Evolutionary conservation across 148 eudicot species (phyloP).

Genomic region (Vaccinium darrowii): DNA sequence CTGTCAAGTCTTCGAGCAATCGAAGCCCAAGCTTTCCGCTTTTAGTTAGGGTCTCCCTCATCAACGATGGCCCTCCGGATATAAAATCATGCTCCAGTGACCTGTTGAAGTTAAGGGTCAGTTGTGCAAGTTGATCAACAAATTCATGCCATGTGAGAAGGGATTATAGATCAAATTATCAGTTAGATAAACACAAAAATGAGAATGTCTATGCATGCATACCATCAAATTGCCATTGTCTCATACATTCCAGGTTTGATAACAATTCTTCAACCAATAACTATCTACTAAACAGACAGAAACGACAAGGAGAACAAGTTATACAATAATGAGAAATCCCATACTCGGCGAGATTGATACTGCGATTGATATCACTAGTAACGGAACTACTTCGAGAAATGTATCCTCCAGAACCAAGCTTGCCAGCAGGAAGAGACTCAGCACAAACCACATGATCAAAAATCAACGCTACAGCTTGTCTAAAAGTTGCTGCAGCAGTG

Average conservation of each 20-base stretch:
- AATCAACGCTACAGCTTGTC: slow-evolving; percentile 96
- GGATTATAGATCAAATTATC: background rate
- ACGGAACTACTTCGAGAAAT: slow-evolving; percentile 81
- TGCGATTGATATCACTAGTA: slow-evolving; percentile 81
- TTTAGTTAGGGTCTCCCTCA: slow-evolving; percentile 70
- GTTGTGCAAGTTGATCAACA: slow-evolving; percentile 6
- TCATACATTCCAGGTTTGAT: background rate
- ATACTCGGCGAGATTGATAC: slow-evolving; percentile 80
- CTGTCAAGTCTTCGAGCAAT: slow-evolving; percentile 95
- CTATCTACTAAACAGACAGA: background rate
- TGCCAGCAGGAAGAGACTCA: slow-evolving; percentile 88
- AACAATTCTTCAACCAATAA: background rate
- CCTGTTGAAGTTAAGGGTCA: slow-evolving; percentile 32
- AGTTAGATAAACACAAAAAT: slow-evolving; percentile 4
- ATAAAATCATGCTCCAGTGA: slow-evolving; percentile 55
- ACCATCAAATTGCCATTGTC: background rate
- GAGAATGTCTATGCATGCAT: background rate
- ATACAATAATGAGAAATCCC: slow-evolving; percentile 27
- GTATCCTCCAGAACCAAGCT: slow-evolving; percentile 76
- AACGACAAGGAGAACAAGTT: background rate
- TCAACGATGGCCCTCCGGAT: slow-evolving; percentile 51
- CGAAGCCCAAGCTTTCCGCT: slow-evolving; percentile 83
- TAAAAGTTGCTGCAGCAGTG: slow-evolving; percentile 99
- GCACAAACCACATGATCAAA: slow-evolving; percentile 79
- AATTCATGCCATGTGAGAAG: slow-evolving; percentile 8